phyloP scores from a whole-genome alignment of 192 early-diverging fungal species.

The Lobulomyces angularis region DNA sequence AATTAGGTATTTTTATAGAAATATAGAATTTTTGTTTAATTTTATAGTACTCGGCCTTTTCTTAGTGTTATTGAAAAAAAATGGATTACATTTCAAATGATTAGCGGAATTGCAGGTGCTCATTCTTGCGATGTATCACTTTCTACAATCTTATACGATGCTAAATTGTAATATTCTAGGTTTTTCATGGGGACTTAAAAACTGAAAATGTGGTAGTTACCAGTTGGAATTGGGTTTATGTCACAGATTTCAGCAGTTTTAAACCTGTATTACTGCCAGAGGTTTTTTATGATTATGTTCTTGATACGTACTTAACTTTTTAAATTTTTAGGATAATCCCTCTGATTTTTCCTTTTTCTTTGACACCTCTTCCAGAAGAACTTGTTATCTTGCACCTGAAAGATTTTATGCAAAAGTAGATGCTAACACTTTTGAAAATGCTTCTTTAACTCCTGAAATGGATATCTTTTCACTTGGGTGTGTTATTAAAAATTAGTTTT shows the following conservation, averaged over 20 bases:
- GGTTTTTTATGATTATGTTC: constrained; percentile 24
- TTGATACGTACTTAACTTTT: background rate
- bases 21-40: constrained; percentile 3
- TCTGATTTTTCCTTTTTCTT: constrained; percentile 95
- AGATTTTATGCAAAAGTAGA: constrained; percentile 69
- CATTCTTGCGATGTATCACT: constrained; percentile 45
- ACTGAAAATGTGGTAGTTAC: constrained; percentile 90
- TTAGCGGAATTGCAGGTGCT: constrained; percentile 64
- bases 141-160: constrained; percentile 4
- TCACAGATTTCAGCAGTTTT: constrained; percentile 78
- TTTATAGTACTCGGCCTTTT: constrained; percentile 78
- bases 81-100: constrained; percentile 87
- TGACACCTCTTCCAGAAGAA: constrained; percentile 75
- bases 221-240: constrained; percentile 88
- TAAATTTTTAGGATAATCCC: constrained; percentile 66
- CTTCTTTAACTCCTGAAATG: constrained; percentile 58
- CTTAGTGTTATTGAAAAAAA: constrained; percentile 74
- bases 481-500: background rate
- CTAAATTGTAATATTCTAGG: constrained; percentile 16
- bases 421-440: constrained; percentile 14
- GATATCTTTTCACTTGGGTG: constrained; percentile 91
- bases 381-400: constrained; percentile 92
- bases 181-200: constrained; percentile 93
- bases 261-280: constrained; percentile 91
- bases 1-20: constrained; percentile 44